These are phyloP conservation scores for Ophiocordyceps camponoti-floridani DNA, from an alignment of 2,329 filamentous ascomycete species.

Conservation along the genomic window DNA sequence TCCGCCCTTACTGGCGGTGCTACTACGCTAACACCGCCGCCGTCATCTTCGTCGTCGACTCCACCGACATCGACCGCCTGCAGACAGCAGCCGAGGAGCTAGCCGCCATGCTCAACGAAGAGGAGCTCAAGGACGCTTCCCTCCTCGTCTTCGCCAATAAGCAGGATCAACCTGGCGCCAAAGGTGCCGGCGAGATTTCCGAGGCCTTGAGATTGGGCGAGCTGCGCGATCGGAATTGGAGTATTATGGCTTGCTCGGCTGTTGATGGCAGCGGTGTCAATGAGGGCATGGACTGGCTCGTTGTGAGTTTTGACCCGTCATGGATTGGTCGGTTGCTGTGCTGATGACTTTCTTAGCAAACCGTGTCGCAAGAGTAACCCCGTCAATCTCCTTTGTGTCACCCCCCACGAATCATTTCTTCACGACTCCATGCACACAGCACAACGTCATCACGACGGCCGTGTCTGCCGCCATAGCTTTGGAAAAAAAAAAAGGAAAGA, in stretches of 20 bases:
- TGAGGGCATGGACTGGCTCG: constrained; percentile 98
- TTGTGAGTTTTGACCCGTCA: constrained; percentile 39
- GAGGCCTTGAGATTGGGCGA: constrained; percentile 82
- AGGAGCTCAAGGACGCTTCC: constrained; percentile 83
- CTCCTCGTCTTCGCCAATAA: constrained; percentile 97
- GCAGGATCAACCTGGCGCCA: constrained; percentile 92
- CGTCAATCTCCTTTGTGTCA: not conserved
- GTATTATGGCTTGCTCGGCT: constrained; percentile 92
- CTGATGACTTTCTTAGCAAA: constrained; percentile 12
- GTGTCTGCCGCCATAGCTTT: no score
- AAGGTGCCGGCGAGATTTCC: constrained; percentile 90
- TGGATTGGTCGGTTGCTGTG: not conserved
- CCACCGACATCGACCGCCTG: constrained; percentile 88
- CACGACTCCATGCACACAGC: constrained; percentile 13
- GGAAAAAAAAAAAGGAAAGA: no score
- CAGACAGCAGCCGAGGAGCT: constrained; percentile 87
- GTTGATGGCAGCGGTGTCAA: constrained; percentile 89
- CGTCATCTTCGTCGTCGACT: constrained; percentile 97
- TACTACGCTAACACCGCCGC: constrained; percentile 98
- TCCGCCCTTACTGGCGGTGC: constrained; percentile 96
- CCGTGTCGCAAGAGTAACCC: constrained; percentile 15
- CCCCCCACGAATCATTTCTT: not conserved
- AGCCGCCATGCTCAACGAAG: constrained; percentile 88
- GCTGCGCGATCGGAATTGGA: constrained; percentile 94
- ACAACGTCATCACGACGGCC: constrained; percentile 6